Percentiles rank a stretch among this genome's conserved stretches.
Evolutionary conservation across 2,329 filamentous ascomycete genomes (phyloP).

Genomic region (Fusarium sp.): DNA sequence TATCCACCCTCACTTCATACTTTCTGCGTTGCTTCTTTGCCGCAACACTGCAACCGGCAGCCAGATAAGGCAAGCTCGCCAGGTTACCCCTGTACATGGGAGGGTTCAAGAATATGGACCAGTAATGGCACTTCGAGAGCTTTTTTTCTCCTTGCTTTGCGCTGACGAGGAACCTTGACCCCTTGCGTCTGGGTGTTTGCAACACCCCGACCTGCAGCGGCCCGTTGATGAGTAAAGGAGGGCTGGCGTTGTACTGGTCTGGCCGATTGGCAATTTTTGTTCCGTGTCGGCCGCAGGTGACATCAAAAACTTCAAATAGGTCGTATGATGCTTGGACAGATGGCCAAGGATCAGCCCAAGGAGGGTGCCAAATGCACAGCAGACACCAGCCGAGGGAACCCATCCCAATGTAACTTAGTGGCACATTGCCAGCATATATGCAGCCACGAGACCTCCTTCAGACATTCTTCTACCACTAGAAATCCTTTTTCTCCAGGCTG

Average conservation of each 20-base stretch:
- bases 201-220: slow-evolving; percentile 27
- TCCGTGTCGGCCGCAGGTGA: slow-evolving; percentile 6
- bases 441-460: slow-evolving; percentile 42
- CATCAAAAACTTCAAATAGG: slow-evolving; percentile 21
- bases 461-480: slow-evolving; percentile 42
- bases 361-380: slow-evolving; percentile 42
- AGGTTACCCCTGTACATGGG: slow-evolving; percentile 35
- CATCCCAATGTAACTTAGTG: slow-evolving; percentile 46
- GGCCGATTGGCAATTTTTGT: slow-evolving; percentile 5
- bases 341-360: slow-evolving; percentile 34
- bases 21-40: slow-evolving; percentile 4
- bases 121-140: slow-evolving; percentile 19
- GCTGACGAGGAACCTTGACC: slow-evolving; percentile 8
- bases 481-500: slow-evolving; percentile 28
- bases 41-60: slow-evolving; percentile 2
- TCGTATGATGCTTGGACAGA: slow-evolving; percentile 43
- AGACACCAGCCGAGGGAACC: slow-evolving; percentile 44
- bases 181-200: slow-evolving; percentile 19
- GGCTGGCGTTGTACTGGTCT: slow-evolving; percentile 3
- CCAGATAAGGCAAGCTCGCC: slow-evolving; percentile 33
- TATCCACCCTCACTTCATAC: slow-evolving; percentile 3
- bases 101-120: slow-evolving; percentile 33
- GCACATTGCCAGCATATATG: slow-evolving; percentile 44
- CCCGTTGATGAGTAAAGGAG: slow-evolving; percentile 30
- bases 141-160: slow-evolving; percentile 22